A percentile compares a stretch with the other conserved stretches of the same genome.
These are phyloP conservation scores for Ophidiomyces ophidiicola DNA, from an alignment of 2,329 filamentous ascomycete genomes.

Conservation along the genomic window DNA sequence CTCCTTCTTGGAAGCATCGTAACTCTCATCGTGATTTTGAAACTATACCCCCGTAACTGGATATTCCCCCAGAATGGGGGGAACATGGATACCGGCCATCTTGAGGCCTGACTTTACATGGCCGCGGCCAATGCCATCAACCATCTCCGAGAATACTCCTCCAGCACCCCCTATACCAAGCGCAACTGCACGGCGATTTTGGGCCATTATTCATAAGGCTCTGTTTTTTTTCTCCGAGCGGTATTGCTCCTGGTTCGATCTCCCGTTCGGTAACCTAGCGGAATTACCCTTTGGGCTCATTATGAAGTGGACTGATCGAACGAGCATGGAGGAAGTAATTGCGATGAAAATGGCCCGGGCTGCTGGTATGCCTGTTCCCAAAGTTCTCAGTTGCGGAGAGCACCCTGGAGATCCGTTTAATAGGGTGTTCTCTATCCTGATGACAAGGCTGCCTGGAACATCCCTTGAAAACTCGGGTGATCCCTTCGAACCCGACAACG, in stretches of 20 bases:
- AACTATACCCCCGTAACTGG: too few relatives aligned
- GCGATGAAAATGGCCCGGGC: constrained; percentile 26
- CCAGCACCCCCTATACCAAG: constrained; percentile 16
- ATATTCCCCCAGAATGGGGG: constrained; percentile 25
- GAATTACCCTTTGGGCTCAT: constrained; percentile 31
- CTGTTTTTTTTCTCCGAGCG: constrained; percentile 22
- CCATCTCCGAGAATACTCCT: constrained; percentile 19
- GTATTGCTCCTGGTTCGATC: constrained; percentile 23
- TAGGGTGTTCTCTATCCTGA: constrained; percentile 27
- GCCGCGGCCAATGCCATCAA: constrained; percentile 16
- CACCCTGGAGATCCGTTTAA: constrained; percentile 18
- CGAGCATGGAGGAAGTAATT: constrained; percentile 26
- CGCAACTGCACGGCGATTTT: constrained; percentile 17
- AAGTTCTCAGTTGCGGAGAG: constrained; percentile 21
- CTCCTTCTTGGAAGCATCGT: too few relatives aligned
- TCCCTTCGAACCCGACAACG: constrained; percentile 20
- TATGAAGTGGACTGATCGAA: constrained; percentile 30
- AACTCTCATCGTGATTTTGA: too few relatives aligned
- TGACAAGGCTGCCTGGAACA: constrained; percentile 31
- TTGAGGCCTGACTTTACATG: constrained; percentile 22
- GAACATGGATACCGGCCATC: constrained; percentile 15
- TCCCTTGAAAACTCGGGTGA: constrained; percentile 23
- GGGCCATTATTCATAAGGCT: constrained; percentile 22
- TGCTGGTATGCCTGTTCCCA: constrained; percentile 25
- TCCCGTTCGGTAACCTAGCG: constrained; percentile 21